Conservation (phyloP, 148 eudicot species). For the Silene conica region DNA sequence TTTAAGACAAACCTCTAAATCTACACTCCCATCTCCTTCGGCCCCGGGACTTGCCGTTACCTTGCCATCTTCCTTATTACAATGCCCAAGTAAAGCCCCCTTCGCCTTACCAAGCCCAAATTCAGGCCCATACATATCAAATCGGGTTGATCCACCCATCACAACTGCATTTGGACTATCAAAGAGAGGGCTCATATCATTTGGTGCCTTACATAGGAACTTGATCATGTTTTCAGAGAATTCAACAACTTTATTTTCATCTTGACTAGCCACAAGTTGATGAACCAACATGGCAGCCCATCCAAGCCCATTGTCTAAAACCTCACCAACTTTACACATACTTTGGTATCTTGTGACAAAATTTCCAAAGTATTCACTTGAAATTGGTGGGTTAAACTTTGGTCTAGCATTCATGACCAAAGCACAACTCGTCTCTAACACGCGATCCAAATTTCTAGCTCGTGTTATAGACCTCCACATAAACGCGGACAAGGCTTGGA, state of each 20-base stretch:
- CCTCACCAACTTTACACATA: constrained; percentile 26
- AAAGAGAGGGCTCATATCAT: too few species aligned
- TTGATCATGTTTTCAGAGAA: neutral
- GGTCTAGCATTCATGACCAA: constrained; percentile 60
- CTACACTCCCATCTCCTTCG: too few species aligned
- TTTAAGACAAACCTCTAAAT: too few species aligned
- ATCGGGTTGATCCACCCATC: too few species aligned
- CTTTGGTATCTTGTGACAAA: constrained; percentile 36
- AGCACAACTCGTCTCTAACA: constrained; percentile 50
- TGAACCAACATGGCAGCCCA: constrained; percentile 44
- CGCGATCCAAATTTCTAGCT: constrained; percentile 35
- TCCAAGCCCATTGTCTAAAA: constrained; percentile 37
- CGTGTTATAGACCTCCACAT: constrained; percentile 71
- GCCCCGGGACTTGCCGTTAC: too few species aligned
- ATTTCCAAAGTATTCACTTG: constrained; percentile 57
- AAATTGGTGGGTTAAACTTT: constrained; percentile 45
- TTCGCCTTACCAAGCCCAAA: too few species aligned
- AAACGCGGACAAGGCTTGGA: constrained; percentile 64
- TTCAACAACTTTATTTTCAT: constrained; percentile 10
- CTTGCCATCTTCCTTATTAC: too few species aligned
- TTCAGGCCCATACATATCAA: too few species aligned
- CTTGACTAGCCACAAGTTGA: constrained; percentile 43
- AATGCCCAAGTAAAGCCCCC: too few species aligned
- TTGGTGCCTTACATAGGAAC: neutral
- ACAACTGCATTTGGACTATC: too few species aligned